Conservation (phyloP, 306 rosid species). For the Coriaria nepalensis region DNA sequence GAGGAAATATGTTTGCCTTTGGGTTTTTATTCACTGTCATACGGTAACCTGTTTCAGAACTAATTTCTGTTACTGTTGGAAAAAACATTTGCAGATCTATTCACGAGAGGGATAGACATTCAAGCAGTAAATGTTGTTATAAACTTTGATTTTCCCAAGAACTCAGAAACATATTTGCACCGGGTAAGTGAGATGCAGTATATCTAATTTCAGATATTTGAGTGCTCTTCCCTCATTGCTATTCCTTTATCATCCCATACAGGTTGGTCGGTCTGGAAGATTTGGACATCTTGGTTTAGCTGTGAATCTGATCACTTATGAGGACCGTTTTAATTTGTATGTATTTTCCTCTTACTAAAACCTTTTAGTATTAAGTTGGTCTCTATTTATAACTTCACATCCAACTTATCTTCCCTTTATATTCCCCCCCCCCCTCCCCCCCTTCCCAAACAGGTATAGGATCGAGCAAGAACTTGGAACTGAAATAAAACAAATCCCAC, state of each 20-base stretch:
- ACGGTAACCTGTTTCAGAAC: too few species aligned
- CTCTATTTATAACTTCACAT: too few species aligned
- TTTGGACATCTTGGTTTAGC: constrained; percentile 99
- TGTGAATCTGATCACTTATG: constrained; percentile 93
- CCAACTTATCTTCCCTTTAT: too few species aligned
- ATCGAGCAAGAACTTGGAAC: constrained; percentile 99
- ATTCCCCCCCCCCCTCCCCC: not conserved
- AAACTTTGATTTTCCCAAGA: constrained; percentile 95
- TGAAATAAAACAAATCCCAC: constrained; percentile 95
- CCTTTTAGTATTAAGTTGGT: not conserved
- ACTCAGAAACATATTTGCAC: constrained; percentile 85
- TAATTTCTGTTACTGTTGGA: too few species aligned
- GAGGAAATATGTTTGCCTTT: too few species aligned
- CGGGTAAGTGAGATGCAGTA: constrained; percentile 43
- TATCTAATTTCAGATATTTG: not conserved
- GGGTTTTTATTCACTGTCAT: too few species aligned
- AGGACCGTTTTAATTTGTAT: constrained; percentile 90
- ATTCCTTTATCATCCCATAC: constrained; percentile 11
- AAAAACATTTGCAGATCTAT: constrained; percentile 46
- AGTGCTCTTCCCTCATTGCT: not conserved
- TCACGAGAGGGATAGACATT: constrained; percentile 95
- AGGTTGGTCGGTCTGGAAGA: constrained; percentile 99
- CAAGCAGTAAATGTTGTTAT: constrained; percentile 97
- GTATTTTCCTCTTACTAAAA: constrained; percentile 13
- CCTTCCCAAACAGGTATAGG: constrained; percentile 53